Evolutionary conservation across 148 eudicot species (phyloP).

Genomic region (Vaccinium corymbosum): DNA sequence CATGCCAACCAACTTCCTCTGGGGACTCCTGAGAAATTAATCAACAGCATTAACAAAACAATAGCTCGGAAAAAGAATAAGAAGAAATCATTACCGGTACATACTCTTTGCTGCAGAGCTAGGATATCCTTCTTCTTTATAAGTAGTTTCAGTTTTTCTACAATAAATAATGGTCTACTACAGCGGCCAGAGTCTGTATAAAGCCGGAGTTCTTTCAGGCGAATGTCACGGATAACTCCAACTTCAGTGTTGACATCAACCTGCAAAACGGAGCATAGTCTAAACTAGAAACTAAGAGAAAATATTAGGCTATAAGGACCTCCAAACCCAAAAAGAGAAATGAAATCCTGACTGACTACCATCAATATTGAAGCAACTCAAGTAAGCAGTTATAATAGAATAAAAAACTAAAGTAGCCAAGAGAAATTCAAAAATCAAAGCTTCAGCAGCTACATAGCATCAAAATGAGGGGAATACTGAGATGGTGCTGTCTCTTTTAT

Average conservation of each 20-base stretch:
- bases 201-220: slow-evolving; percentile 77
- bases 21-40: slow-evolving; percentile 58
- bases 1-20: slow-evolving; percentile 92
- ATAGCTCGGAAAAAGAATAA: not conserved
- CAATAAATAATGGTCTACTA: slow-evolving; percentile 92
- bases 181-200: slow-evolving; percentile 96
- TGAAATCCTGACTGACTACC: not conserved
- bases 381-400: not conserved
- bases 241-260: slow-evolving; percentile 92
- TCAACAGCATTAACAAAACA: not conserved
- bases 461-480: not conserved
- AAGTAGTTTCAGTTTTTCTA: slow-evolving; percentile 78
- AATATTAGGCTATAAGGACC: not conserved
- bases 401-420: not conserved
- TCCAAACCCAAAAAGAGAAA: not conserved
- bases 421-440: no score
- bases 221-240: slow-evolving; percentile 85
- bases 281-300: not conserved
- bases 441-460: not conserved
- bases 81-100: not conserved
- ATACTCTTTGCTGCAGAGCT: slow-evolving; percentile 72
- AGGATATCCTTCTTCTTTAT: slow-evolving; percentile 80
- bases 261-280: slow-evolving; percentile 26
- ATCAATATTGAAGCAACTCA: not conserved
- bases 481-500: not conserved